Base-by-base conservation (phyloP, 2,329 filamentous ascomycete genomes). In the Ilyonectria sp. region DNA sequence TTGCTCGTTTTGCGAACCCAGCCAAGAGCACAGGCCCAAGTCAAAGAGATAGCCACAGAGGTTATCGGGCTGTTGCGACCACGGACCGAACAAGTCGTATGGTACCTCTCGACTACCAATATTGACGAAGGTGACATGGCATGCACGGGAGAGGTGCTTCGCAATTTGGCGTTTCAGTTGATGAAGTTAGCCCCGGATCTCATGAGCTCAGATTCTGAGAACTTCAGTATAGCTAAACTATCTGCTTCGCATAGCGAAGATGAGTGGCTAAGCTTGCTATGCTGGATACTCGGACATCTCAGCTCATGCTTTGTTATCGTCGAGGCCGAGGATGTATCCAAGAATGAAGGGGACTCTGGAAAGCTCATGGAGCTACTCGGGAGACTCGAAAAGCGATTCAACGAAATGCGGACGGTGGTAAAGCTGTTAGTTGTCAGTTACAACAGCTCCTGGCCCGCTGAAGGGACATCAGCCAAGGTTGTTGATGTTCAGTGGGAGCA, bases 1-100 rank as follows among this genome's bases (percentile, higher is more conserved):
- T n/a, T 63, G 33, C 37, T 63, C 8, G 40, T 63, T 17, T 43
- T 63, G 3, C 60, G 43, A 33, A 47, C 52, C 9, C 44, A 55
- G 13, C 40, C 60, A 13, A 9, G 44, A 17, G 53, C 60, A 9
- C 52, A 56, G 9, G n/a, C 23, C 17, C 23, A 29, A n/a, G 60
- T 50, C 29, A 63, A 63, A 26, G 40, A 63, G 53, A 56, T 63
- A 10, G 60, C 53, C 19, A 63, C 40, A 1, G 43, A 63, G n/a
- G 35, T 63, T 2, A 57, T 63, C 21, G 33, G 19, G 4, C 29
- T 47, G 11, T 43, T 63, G 15, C n/a, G 33, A 26, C 60, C 52
- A 9, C 6, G 33, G 9, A 11, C 15, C 6, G 19, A 31, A 2
- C n/a, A n/a, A 8, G 61, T 64, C 31, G 23, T 64, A 44, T 64